Evolutionary conservation across 2,329 filamentous ascomycete species (phyloP).

Genomic region (Arthrinium puccinioides): DNA sequence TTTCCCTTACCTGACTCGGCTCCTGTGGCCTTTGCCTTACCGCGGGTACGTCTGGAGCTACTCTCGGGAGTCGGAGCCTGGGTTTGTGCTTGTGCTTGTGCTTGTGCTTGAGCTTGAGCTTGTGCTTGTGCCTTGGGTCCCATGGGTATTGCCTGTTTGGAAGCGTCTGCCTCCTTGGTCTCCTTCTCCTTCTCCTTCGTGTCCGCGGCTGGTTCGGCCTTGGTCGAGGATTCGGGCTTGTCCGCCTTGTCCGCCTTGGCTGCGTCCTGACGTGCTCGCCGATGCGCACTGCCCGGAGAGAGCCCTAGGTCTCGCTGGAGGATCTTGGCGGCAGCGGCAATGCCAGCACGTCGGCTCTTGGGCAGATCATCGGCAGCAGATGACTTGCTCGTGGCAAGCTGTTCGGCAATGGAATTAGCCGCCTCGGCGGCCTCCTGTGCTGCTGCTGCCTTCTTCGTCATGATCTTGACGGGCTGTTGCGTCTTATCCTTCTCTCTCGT

Average conservation of each 20-base stretch:
- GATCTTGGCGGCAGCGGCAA: slow-evolving; percentile 56
- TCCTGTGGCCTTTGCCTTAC: slow-evolving; percentile 27
- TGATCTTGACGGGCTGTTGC: slow-evolving; percentile 53
- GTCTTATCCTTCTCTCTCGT: slow-evolving; percentile 36
- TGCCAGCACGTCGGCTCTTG: slow-evolving; percentile 53
- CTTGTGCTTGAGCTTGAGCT: slow-evolving; percentile 10
- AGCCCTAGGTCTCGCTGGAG: slow-evolving; percentile 60
- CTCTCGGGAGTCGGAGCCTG: slow-evolving; percentile 23
- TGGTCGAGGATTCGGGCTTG: slow-evolving; percentile 27
- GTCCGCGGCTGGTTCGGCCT: slow-evolving; percentile 18
- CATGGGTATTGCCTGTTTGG: slow-evolving; percentile 15
- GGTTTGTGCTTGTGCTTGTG: slow-evolving; percentile 17
- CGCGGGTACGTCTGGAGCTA: slow-evolving; percentile 22
- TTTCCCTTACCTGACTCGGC: slow-evolving; percentile 20
- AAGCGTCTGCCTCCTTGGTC: slow-evolving; percentile 11
- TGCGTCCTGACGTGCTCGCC: slow-evolving; percentile 51
- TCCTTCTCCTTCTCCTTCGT: slow-evolving; percentile 12
- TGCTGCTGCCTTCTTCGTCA: slow-evolving; percentile 50
- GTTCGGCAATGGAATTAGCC: slow-evolving; percentile 33
- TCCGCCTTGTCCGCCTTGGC: slow-evolving; percentile 45
- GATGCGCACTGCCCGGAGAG: slow-evolving; percentile 54
- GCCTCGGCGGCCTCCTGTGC: slow-evolving; percentile 40
- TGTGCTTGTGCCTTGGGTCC: slow-evolving; percentile 19
- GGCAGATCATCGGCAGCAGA: slow-evolving; percentile 28
- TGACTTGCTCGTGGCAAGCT: slow-evolving; percentile 23